Evolutionary conservation across 164 flowering plant species (phyloP), one percentile per base, ranked within the genome.

Genomic region (Vitis labrusca): DNA sequence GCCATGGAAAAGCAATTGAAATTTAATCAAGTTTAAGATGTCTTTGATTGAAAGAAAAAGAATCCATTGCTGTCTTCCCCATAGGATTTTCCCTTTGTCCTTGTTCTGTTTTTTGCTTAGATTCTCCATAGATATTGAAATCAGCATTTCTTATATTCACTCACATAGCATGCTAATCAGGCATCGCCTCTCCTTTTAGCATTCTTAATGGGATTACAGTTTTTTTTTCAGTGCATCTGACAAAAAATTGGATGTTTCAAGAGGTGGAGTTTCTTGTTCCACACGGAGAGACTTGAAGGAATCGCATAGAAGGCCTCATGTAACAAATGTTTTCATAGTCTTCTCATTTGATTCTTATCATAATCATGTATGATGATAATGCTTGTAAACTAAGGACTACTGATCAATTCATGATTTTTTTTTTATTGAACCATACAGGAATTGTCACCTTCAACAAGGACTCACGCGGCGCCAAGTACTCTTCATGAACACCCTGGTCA

Each of bases 161-260:
- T 32, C 44, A 32, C 44, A 32, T 32, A 3, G 44, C 44, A 32
- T 32, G 44, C 6, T 32, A 32, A 32, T 32, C 6, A 32, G 63
- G 15, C n/a, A 8, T 50, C 11, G 14, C 2, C 12, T 65, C 9
- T 67, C 59, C 15, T 47, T 63, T 63, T 49, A 62, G 17, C 15
- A 10, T 53, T 50, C 17, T 9, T 10, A 27, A 17, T 15, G 14
- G n/a, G 67, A 50, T 64, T 50, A 0, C 5, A 10, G 9, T 64
- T 64, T 64, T 50, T 13, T 37, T 64, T 73, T 48, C 86, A 90
- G 97, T 82, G 84, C 91, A 72, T 82, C 90, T 64, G 93, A 90
- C 55, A 83, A 73, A 82, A 89, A 83, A 69, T 71, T 72, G 63
- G 77, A 77, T 68, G 74, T 54, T 52, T 68, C 83, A 69, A 72